Evolutionary conservation across 1,284 basidiomycete species (phyloP).

Genomic region (Takashimella tepidaria): DNA sequence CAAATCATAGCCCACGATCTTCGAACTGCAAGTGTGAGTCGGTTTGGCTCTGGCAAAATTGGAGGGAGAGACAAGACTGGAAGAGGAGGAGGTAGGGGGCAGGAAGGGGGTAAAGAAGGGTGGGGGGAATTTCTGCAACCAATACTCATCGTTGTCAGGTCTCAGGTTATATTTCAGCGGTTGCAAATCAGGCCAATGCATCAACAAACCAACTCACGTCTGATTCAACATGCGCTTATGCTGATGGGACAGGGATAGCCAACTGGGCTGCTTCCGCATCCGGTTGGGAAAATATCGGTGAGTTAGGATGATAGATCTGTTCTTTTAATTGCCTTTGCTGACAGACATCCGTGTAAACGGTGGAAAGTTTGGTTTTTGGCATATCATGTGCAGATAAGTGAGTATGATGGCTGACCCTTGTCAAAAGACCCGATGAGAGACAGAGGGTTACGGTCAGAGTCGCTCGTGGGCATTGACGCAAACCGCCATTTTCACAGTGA

Average conservation of each 20-base stretch:
- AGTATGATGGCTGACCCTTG: constrained; percentile 1
- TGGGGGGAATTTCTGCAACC: too few species aligned
- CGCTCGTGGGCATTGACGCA: too few species aligned
- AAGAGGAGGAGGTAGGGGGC: too few species aligned
- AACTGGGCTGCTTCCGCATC: constrained; percentile 16
- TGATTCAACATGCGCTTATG: constrained; percentile 24
- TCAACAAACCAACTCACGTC: constrained; percentile 1
- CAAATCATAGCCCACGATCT: constrained; percentile 24
- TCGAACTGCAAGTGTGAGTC: constrained; percentile 10
- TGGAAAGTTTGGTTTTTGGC: constrained; percentile 27
- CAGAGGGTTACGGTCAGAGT: too few species aligned
- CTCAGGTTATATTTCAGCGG: constrained; percentile 5
- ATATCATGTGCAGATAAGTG: constrained; percentile 25
- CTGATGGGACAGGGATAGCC: constrained; percentile 26
- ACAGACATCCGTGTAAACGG: neutral
- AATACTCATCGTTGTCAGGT: too few species aligned
- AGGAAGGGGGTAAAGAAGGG: too few species aligned
- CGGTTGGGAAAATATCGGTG: constrained; percentile 21
- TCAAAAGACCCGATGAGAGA: too few species aligned
- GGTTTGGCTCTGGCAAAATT: too few species aligned
- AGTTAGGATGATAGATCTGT: too few species aligned
- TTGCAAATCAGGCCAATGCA: constrained; percentile 1
- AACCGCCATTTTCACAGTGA: too few species aligned
- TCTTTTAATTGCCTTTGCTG: too few species aligned
- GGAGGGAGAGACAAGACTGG: too few species aligned